Evolutionary conservation across 352 stramenopile genomes (phyloP).

Genomic region (Aphanomyces cochlioides): DNA sequence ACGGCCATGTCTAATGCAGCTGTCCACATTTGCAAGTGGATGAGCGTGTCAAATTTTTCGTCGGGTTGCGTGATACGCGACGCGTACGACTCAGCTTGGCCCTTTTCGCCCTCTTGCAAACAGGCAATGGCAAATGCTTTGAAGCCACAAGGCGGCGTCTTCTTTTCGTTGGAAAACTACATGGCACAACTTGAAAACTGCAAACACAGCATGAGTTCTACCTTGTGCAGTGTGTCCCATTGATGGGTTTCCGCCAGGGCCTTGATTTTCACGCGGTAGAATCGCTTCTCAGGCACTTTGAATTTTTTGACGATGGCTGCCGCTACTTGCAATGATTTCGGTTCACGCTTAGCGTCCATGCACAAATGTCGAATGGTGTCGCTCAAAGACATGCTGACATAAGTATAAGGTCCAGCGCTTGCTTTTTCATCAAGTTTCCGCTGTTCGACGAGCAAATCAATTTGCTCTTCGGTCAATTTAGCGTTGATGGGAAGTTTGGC

Average conservation of each 20-base stretch:
- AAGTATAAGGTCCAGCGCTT: constrained; percentile 74
- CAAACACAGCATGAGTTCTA: constrained; percentile 6
- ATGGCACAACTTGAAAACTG: neutral
- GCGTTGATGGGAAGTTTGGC: constrained; percentile 59
- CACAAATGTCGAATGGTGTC: constrained; percentile 83
- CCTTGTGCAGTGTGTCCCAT: constrained; percentile 82
- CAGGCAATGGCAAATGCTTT: constrained; percentile 81
- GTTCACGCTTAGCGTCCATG: constrained; percentile 75
- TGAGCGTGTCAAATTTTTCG: constrained; percentile 85
- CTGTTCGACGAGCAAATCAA: constrained; percentile 85
- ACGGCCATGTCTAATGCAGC: constrained; percentile 78
- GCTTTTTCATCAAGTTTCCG: constrained; percentile 73
- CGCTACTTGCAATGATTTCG: constrained; percentile 65
- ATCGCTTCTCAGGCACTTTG: constrained; percentile 87
- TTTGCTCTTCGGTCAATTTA: constrained; percentile 82
- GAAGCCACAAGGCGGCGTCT: constrained; percentile 77
- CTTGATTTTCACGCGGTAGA: constrained; percentile 89
- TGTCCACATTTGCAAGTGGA: constrained; percentile 79
- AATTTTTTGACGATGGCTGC: constrained; percentile 81
- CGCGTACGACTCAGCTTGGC: constrained; percentile 78
- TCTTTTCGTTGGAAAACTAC: constrained; percentile 77
- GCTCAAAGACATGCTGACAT: constrained; percentile 79
- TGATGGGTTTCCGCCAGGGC: constrained; percentile 78
- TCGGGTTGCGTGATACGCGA: constrained; percentile 73
- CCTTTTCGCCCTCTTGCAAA: constrained; percentile 69